Percentiles rank a stretch among this genome's conserved stretches.
Evolutionary conservation across 2,329 filamentous ascomycete genomes (phyloP).

Genomic region (Chaetomium sp.): DNA sequence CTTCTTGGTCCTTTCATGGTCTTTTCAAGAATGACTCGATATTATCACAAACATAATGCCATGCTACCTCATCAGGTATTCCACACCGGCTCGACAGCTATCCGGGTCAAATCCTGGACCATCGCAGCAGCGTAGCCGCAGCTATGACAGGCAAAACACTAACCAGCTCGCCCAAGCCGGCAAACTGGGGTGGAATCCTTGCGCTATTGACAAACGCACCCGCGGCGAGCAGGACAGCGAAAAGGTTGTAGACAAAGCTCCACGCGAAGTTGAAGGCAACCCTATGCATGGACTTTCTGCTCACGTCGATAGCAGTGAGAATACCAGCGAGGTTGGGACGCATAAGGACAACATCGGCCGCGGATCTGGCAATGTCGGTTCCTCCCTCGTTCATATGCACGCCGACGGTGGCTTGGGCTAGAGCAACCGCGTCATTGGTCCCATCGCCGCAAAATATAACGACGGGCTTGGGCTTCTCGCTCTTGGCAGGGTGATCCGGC

Average conservation of each 20-base stretch:
- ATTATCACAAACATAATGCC: too few species aligned
- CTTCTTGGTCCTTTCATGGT: too few species aligned
- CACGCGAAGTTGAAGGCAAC: constrained; percentile 64
- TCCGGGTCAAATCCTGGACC: constrained; percentile 23
- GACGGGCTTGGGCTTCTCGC: constrained; percentile 27
- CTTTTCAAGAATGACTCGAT: too few species aligned
- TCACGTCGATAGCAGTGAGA: constrained; percentile 50
- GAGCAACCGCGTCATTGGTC: constrained; percentile 69
- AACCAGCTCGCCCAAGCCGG: constrained; percentile 65
- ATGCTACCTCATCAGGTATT: too few species aligned
- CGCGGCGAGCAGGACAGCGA: constrained; percentile 59
- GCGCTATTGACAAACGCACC: constrained; percentile 56
- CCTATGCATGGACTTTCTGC: constrained; percentile 37
- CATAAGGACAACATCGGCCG: constrained; percentile 65
- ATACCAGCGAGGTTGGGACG: constrained; percentile 50
- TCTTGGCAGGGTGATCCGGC: neutral
- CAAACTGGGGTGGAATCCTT: constrained; percentile 53
- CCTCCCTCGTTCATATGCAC: constrained; percentile 48
- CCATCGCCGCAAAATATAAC: constrained; percentile 72
- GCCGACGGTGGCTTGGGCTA: constrained; percentile 65
- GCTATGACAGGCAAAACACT: constrained; percentile 65
- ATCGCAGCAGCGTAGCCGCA: constrained; percentile 37
- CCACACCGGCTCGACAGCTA: too few species aligned
- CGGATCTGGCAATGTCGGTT: constrained; percentile 56
- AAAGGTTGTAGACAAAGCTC: constrained; percentile 63